Base-by-base conservation (phyloP, 345 rosid genomes). In the Eutrema heterophyllum region DNA sequence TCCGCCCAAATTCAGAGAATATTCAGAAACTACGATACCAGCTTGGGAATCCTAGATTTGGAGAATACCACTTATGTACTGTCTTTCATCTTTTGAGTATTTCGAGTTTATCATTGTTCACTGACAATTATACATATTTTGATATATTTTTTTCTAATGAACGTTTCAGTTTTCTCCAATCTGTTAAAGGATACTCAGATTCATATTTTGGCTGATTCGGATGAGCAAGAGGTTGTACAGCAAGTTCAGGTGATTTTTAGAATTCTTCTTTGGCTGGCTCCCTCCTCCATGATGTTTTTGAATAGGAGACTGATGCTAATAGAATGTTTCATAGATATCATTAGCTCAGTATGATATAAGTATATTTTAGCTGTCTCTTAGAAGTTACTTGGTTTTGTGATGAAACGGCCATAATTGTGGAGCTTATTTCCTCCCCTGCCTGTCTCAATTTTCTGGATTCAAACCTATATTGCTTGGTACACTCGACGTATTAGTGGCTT, bases 141-240 rank as follows among this genome's bases (percentile, higher is more conserved):
- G 59, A 27, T 15, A 5, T 15, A 41, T 54, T 15, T 64, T 16
- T 16, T 62, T 38, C 36, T 44, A 1, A n/a, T 74, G 71, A 32
- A n/a, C 68, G 54, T 60, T 78, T 74, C 86, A 95, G 99, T 89
- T 87, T 95, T 95, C 89, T 90, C 99, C 51, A 95, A 92, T 73
- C 81, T 95, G 73, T 83, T 95, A 83, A 95, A 92, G 84, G 99
- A 95, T 77, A 95, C 99, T 16, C 98, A 90, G 84, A 88, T 95
- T 85, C 99, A 95, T 83, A 80, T 87, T 70, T 78, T 95, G 79
- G 99, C 98, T 6, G 99, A 95, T 84, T 95, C 99, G 1, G 99
- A 95, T 75, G 99, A 92, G 72, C 96, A 85, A n/a, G 98, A 95
- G 79, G 91, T 80, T 81, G 99, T 87, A 46, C 93, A 88, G 68